Base-by-base conservation (phyloP, 306 rosid species). In the Cicer yamashitae region DNA sequence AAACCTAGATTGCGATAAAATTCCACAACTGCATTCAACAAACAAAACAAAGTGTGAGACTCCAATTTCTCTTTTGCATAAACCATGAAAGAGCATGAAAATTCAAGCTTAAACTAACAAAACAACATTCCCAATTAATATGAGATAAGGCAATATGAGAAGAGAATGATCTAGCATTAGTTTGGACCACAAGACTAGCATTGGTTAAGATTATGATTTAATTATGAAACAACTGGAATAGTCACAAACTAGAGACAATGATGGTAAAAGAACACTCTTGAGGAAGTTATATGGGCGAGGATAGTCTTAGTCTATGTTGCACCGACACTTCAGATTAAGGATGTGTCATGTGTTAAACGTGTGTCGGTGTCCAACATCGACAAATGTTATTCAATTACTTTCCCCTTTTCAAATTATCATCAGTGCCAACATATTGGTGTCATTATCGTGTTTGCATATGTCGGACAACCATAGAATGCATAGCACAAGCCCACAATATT, bases 1-100 rank as follows among this genome's bases (percentile, higher is more conserved):
- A 94, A 94, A 44, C 99, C 97, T 77, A 94, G 82, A 84, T 94
- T 92, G 80, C 86, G 87, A 76, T 94, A 94, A 57, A 92, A 94
- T 40, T 94, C 96, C 74, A 94, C 92, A 53, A 90, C 99, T 94
- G 97, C 88, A 85, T 77, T 67, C 61, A 79, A 82, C 10, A 47
- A 18, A 75, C 63, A 73, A 45, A 79, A 41, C 9, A 52, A 65
- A 45, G 7, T 10, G 69, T 80, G 11, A 80, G 25, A 45, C 30
- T 69, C 66, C 77, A 67, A 37, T 44, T 41, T 18, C 39, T 17
- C 63, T 66, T 18, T 82, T 51, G 52, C 37, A n/a, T 69, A 13
- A 18, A 44, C 44, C 54, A 73, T 73, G 67, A 60, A 81, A 64
- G 39, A 52, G 43, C 46, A 58, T 57, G 25, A 48, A 61, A 22